Evolutionary conservation across 495 filamentous ascomycete species (phyloP), one percentile per base, ranked within the genome.

Genomic region (Aspergillus carlsbadensis): DNA sequence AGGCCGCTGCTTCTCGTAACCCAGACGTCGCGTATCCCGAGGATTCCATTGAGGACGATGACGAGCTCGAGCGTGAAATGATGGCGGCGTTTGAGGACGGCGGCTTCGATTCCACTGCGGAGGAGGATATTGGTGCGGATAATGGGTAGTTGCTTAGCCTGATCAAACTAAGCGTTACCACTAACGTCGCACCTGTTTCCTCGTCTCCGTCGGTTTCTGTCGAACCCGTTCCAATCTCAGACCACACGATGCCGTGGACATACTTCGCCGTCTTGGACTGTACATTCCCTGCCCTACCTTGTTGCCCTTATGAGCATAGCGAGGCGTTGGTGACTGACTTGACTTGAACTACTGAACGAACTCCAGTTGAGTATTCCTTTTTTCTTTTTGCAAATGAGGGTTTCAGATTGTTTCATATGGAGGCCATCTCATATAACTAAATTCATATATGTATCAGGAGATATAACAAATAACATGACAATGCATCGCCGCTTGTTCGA

Each of bases 21-120:
- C 52, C 57, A 15, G 62, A 62, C 17, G 60, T 57, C 5, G 61
- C 44, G 2, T 53, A 60, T 41, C 64, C 64, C 3, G 69, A 73
- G 55, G 58, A 70, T 15, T 68, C 70, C 0, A 72, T 59, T 34
- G 81, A 81, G 17, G 79, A 82, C 8, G 85, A 85, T 26, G 85
- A 83, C 41, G 85, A 81, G 40, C 67, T 89, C 17, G 87, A 88
- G 64, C 81, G 81, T 10, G 85, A 90, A 57, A 77, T 91, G 68
- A 64, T 86, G 63, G 85, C 84, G 0, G 86, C 84, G 40, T 81
- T 89, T 46, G 84, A 85, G 53, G 79, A 81, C 10, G 73, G 70
- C 4, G 73, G 75, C 6, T 69, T 63, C 57, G 69, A 75, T 42
- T 51, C 60, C 7, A 61, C 64, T 31, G 69, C 59, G n/a, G 71